Evolutionary conservation across 768 basidiomycete genomes (phyloP).

Genomic region (Lactarius pseudohatsudake): DNA sequence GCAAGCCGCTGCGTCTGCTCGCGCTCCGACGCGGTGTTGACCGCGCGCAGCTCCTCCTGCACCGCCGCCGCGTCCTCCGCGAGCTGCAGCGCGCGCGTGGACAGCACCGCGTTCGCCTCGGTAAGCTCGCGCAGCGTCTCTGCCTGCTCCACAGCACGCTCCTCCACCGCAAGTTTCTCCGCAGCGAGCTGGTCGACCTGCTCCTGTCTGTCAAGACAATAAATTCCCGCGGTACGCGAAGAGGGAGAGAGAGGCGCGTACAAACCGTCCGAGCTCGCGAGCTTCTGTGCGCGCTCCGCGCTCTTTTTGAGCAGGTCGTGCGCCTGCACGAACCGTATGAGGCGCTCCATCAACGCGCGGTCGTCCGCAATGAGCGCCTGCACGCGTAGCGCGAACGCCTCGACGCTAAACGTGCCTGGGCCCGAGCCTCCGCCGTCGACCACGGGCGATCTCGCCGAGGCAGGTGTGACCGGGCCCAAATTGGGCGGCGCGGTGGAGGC

Average conservation of each 20-base stretch:
- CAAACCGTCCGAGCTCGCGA: slow-evolving; percentile 51
- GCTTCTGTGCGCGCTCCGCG: slow-evolving; percentile 86
- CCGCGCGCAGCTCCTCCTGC: too few species aligned
- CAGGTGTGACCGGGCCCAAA: slow-evolving; percentile 28
- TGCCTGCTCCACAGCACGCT: slow-evolving; percentile 65
- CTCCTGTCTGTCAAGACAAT: slow-evolving; percentile 50
- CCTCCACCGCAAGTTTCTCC: slow-evolving; percentile 73
- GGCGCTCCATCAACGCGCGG: slow-evolving; percentile 75
- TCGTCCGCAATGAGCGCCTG: slow-evolving; percentile 84
- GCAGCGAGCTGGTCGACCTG: slow-evolving; percentile 60
- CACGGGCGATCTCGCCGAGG: slow-evolving; percentile 20
- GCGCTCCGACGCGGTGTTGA: too few species aligned
- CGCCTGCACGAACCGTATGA: slow-evolving; percentile 83
- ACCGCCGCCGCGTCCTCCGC: too few species aligned
- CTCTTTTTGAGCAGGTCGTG: slow-evolving; percentile 91
- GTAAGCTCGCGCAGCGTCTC: slow-evolving; percentile 71
- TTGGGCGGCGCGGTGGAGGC: neutral
- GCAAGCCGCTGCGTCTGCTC: too few species aligned
- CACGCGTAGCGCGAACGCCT: slow-evolving; percentile 74
- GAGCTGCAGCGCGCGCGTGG: too few species aligned
- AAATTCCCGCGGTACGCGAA: slow-evolving; percentile 7
- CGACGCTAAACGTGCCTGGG: slow-evolving; percentile 60
- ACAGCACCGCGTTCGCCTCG: slow-evolving; percentile 77
- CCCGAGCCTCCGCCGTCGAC: slow-evolving; percentile 15
- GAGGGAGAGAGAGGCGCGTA: slow-evolving; percentile 39